These are phyloP conservation scores for Chimonanthus praecox DNA, from an alignment of 164 flowering plant genomes.

Conservation along the genomic window DNA sequence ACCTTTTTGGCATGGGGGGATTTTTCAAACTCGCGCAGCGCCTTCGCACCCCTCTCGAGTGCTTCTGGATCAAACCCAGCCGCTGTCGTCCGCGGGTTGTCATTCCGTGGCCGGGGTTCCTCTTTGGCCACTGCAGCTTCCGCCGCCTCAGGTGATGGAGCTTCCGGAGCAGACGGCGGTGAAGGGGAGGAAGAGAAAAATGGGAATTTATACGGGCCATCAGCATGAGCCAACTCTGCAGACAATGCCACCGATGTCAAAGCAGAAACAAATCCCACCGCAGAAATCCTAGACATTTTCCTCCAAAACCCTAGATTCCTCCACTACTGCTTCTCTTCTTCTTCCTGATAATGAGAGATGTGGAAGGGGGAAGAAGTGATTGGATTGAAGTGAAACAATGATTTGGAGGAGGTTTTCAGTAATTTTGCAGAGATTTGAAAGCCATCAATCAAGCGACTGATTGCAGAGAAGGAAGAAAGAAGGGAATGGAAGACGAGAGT, in stretches of 20 bases:
- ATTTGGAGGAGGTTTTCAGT: neutral
- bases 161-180: slow-evolving; percentile 18
- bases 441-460: neutral
- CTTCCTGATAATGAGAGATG: neutral
- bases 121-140: slow-evolving; percentile 10
- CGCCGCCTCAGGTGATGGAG: slow-evolving; percentile 9
- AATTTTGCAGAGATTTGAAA: neutral
- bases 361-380: neutral
- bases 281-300: slow-evolving; percentile 41
- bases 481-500: neutral
- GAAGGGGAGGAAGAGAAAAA: slow-evolving; percentile 29
- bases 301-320: slow-evolving; percentile 7
- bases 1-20: slow-evolving; percentile 62
- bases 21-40: slow-evolving; percentile 40
- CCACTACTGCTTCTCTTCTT: neutral
- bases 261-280: slow-evolving; percentile 54
- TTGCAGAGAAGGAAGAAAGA: neutral
- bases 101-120: slow-evolving; percentile 45
- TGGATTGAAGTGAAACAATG: neutral
- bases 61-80: slow-evolving; percentile 91
- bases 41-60: slow-evolving; percentile 66
- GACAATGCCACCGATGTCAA: slow-evolving; percentile 46
- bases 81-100: slow-evolving; percentile 75
- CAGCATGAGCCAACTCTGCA: slow-evolving; percentile 45
- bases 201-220: slow-evolving; percentile 53